Evolutionary conservation across 2,329 filamentous ascomycete genomes (phyloP).

Genomic region (Pyrenochaeta sp.): DNA sequence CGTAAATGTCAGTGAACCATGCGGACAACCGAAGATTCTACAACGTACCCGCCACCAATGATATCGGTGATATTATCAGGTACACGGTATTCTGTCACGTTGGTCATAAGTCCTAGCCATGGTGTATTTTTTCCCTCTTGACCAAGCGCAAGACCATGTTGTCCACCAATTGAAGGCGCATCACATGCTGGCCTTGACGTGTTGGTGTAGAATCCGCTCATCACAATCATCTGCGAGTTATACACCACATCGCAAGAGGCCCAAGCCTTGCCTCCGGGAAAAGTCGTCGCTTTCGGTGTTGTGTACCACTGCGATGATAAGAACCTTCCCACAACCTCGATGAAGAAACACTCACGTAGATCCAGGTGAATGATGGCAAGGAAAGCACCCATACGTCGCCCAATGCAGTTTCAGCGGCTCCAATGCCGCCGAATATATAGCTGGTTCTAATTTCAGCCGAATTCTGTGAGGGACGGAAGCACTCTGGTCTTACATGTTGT

Average conservation of each 20-base stretch:
- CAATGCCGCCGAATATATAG: slow-evolving; percentile 66
- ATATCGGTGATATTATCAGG: slow-evolving; percentile 58
- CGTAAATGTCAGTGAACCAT: slow-evolving; percentile 13
- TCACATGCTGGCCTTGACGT: slow-evolving; percentile 59
- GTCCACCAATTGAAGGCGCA: slow-evolving; percentile 58
- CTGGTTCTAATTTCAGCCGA: slow-evolving; percentile 44
- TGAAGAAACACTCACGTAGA: slow-evolving; percentile 47
- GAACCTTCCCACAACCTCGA: slow-evolving; percentile 15
- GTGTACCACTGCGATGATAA: slow-evolving; percentile 25
- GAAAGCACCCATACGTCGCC: slow-evolving; percentile 68
- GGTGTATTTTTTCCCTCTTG: slow-evolving; percentile 47
- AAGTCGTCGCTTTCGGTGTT: slow-evolving; percentile 40
- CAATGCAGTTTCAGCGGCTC: slow-evolving; percentile 59
- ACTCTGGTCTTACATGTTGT: slow-evolving; percentile 66
- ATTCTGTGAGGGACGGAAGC: neutral
- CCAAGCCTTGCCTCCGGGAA: slow-evolving; percentile 52
- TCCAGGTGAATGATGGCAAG: slow-evolving; percentile 68
- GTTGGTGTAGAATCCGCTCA: slow-evolving; percentile 62
- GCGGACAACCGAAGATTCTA: neutral
- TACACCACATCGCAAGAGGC: slow-evolving; percentile 64
- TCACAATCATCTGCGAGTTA: slow-evolving; percentile 65
- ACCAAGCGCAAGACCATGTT: slow-evolving; percentile 62
- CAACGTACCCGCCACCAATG: slow-evolving; percentile 44
- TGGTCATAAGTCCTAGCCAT: slow-evolving; percentile 26
- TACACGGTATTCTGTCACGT: slow-evolving; percentile 39